Evolutionary conservation across 2,329 filamentous ascomycete species (phyloP).

Genomic region (Microsporum audouinii): DNA sequence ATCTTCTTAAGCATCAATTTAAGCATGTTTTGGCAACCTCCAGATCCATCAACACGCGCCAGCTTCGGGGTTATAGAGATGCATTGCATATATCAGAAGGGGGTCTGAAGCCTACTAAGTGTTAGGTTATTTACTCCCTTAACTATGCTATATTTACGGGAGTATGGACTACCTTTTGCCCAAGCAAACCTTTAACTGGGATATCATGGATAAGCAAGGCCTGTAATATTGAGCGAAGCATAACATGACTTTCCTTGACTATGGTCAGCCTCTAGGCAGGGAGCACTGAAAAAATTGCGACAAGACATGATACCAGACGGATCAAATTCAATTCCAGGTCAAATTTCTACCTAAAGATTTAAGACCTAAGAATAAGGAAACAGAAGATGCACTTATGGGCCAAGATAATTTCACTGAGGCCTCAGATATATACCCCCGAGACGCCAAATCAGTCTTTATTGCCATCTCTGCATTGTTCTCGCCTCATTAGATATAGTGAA

Average conservation of each 20-base stretch:
- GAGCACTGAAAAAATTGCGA: too few species aligned
- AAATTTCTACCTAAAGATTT: background rate
- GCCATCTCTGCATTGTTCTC: conserved; percentile 10
- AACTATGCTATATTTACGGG: too few species aligned
- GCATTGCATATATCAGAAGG: background rate
- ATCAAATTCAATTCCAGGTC: background rate
- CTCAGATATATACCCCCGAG: background rate
- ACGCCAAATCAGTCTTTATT: conserved; percentile 3
- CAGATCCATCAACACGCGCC: background rate
- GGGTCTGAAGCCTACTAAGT: background rate
- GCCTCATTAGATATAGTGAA: conserved; percentile 11
- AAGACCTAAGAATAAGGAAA: background rate
- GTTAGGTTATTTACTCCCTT: background rate
- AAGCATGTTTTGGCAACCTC: background rate
- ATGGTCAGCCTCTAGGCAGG: too few species aligned
- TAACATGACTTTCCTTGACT: too few species aligned
- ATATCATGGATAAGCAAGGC: too few species aligned
- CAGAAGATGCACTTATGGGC: background rate
- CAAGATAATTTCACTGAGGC: background rate
- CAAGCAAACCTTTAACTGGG: too few species aligned
- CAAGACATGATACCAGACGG: too few species aligned
- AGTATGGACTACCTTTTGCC: too few species aligned
- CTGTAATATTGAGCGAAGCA: too few species aligned
- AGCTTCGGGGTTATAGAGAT: background rate
- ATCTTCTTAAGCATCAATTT: background rate